Evolutionary conservation across 2,329 filamentous ascomycete genomes (phyloP).

Genomic region (Penicillium sp.): DNA sequence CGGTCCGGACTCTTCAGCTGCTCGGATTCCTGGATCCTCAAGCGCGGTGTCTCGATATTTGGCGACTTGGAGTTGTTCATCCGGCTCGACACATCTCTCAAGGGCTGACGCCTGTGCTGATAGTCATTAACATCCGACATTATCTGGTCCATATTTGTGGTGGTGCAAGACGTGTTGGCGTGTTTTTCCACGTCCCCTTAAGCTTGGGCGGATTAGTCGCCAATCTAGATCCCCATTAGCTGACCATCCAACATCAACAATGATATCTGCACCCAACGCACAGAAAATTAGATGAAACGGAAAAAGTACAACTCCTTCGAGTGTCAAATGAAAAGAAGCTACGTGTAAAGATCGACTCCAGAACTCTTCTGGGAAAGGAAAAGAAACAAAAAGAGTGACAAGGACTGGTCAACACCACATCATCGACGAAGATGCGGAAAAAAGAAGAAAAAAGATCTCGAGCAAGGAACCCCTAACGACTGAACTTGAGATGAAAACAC

Average conservation of each 20-base stretch:
- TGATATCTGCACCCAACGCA: not conserved
- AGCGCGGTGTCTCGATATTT: conserved; percentile 12
- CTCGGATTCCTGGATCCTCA: conserved; percentile 13
- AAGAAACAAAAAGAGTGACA: not conserved
- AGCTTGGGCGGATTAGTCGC: not conserved
- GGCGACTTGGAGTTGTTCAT: conserved; percentile 15
- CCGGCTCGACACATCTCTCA: conserved; percentile 17
- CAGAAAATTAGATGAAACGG: not conserved
- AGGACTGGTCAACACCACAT: conserved; percentile 5
- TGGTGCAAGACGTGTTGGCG: not conserved
- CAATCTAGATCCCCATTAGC: not conserved
- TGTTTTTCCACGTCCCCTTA: not conserved
- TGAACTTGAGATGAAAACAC: not conserved
- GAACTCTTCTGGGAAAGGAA: conserved; percentile 1
- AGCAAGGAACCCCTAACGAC: not conserved
- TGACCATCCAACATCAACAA: not conserved
- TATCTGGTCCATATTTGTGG: conserved; percentile 8
- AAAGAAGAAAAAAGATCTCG: not conserved
- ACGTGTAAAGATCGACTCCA: conserved; percentile 15
- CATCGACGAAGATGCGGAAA: not conserved
- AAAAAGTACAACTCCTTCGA: not conserved
- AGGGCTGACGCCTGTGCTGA: conserved; percentile 16
- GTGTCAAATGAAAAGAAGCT: not conserved
- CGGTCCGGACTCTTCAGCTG: conserved; percentile 18
- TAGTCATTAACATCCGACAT: conserved; percentile 15